Base-by-base conservation (phyloP, 1,139 yeast species). In the Zhuliangozyma parablackwelliae region DNA sequence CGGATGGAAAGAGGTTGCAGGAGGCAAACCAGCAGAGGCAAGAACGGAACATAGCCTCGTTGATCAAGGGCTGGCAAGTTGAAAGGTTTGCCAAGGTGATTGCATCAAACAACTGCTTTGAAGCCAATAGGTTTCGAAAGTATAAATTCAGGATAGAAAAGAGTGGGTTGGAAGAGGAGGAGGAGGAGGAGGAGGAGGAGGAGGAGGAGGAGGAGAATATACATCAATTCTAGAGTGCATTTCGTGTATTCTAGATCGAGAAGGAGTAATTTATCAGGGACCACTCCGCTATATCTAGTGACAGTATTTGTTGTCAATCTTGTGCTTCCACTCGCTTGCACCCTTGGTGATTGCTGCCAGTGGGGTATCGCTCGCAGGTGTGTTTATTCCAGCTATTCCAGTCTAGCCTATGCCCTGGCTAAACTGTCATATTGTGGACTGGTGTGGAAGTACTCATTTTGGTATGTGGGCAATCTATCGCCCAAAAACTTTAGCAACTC, bases 361-460 rank as follows among this genome's bases (percentile, higher is more conserved):
- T 4, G 16, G 4, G 16, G 16, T 16, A 16, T 16, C 16, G 3
- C 4, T 16, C 3, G 16, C 16, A n/a, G n/a, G n/a, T n/a, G n/a
- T n/a, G n/a, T n/a, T n/a, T n/a, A 16, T 16, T 16, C 16, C 16
- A 16, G 16, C 16, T 16, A 16, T 16, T 16, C 16, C 16, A 16
- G 16, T 4, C 3, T 16, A 16, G 16, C 16, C 16, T 41, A 49
- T 2, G 53, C 36, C 32, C 64, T 49, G 2, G 72, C 67, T 40
- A 68, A 50, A 33, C 65, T 59, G 50, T 80, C 86, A 54, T 82
- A 82, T 29, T 75, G 75, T 0, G 88, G 86, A 28, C 79, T 69
- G n/a, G 82, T 78, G 39, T 69, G 61, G 42, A 78, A 76, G 46
- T 77, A 69, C 16, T 69, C 65, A 31, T 71, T 68, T 35, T 65